Base-by-base conservation (phyloP, 1,284 basidiomycete species). In the Tilletia walkeri region DNA sequence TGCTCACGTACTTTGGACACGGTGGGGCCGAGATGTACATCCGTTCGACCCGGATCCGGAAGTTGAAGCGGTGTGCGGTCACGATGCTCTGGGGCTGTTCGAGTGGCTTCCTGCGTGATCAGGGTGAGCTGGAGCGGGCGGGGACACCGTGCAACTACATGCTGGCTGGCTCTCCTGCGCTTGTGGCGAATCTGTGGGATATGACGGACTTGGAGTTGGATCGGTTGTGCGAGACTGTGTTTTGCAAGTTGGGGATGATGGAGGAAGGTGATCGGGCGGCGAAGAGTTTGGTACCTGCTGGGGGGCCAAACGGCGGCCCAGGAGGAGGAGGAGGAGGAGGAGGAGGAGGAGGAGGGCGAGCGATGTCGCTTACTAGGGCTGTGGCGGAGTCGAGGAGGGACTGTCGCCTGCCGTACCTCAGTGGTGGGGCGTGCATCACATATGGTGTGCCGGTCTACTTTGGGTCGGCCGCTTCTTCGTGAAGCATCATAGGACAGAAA, bases 81-180 rank as follows among this genome's bases (percentile, higher is more conserved):
- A 91, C 93, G 0, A 96, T 99, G 94, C 88, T 99, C 7, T 99
- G 95, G 95, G 95, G 96, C 0, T 99, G 95, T 86, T 99, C 95
- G 0, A 96, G 94, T 0, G 96, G 95, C 18, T 85, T 88, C 3
- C 85, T 99, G 73, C 88, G 88, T 69, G 92, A 95, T 68, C 92
- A 94, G 88, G 95, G 95, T 12, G 93, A 95, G 72, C 94, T 94
- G 78, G 95, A 99, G 79, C 88, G 92, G 16, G 88, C 89, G 16
- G 95, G 95, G 9, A 98, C 93, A 20, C 93, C 96, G 0, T 90
- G 92, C 83, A 90, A 93, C 79, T 99, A 99, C 83, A 92, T 97
- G 90, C 83, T 96, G n/a, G 94, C 91, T 49, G 95, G 95, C 76
- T 94, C 94, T 75, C 95, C 96, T 4, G 91, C 93, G 1, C 87